Conservation (phyloP, 768 basidiomycete genomes). For the Tylopilus vinaceipallidus region DNA sequence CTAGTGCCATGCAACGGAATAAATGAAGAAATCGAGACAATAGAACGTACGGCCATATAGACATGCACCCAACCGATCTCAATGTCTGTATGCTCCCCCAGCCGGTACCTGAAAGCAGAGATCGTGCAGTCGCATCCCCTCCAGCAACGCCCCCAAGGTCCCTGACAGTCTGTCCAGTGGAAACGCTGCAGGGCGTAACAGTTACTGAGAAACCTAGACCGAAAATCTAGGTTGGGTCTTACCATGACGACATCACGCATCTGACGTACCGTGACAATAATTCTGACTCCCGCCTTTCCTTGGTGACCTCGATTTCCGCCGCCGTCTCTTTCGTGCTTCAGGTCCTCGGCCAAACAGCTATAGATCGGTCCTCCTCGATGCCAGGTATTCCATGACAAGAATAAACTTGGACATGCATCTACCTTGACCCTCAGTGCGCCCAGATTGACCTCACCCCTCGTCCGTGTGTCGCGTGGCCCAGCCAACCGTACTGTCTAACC, state of each 20-base stretch:
- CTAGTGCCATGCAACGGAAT: constrained; percentile 33
- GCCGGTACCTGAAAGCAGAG: constrained; percentile 54
- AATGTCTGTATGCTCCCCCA: constrained; percentile 75
- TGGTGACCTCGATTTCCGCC: constrained; percentile 39
- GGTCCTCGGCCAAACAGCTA: constrained; percentile 78
- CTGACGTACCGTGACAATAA: constrained; percentile 47
- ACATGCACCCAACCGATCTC: constrained; percentile 63
- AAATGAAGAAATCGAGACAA: too few relatives aligned
- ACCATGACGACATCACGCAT: too few relatives aligned
- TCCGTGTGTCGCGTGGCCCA: constrained; percentile 59
- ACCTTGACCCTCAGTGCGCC: constrained; percentile 25
- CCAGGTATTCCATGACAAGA: constrained; percentile 73
- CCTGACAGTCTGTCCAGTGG: constrained; percentile 78
- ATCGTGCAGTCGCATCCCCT: constrained; percentile 50
- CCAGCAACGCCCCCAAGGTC: constrained; percentile 72
- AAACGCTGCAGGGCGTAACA: constrained; percentile 77
- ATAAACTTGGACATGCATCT: constrained; percentile 69
- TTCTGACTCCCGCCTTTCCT: constrained; percentile 39
- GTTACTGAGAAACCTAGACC: constrained; percentile 75
- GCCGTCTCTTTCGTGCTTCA: constrained; percentile 61
- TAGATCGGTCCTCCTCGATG: constrained; percentile 80
- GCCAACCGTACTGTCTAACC: constrained; percentile 57
- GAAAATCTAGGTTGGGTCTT: too few relatives aligned
- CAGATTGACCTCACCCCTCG: too few relatives aligned
- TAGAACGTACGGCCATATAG: constrained; percentile 62